A percentile compares a stretch with the other conserved stretches of the same genome.
Conservation (phyloP, 768 basidiomycete species). For the Agrocybe praecox region DNA sequence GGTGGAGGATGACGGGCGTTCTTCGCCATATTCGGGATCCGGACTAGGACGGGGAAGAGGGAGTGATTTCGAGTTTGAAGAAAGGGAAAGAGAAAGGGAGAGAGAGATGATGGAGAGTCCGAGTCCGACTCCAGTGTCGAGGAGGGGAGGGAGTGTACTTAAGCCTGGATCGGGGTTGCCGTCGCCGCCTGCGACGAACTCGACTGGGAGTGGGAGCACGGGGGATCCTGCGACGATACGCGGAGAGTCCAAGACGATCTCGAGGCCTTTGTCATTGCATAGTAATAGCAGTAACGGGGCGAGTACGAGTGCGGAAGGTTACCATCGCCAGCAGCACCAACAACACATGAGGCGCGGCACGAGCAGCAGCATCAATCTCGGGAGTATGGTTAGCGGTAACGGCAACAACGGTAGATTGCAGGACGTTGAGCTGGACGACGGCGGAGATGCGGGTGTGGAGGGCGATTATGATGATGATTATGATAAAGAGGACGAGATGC, state of each 20-base stretch:
- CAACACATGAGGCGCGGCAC: constrained; percentile 8
- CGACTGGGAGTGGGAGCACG: constrained; percentile 79
- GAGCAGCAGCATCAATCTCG: constrained; percentile 7
- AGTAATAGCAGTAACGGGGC: constrained; percentile 28
- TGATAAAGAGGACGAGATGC: constrained; percentile 28
- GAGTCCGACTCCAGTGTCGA: constrained; percentile 40
- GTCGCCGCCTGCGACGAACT: constrained; percentile 85
- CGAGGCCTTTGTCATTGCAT: constrained; percentile 25
- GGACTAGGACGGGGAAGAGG: background rate
- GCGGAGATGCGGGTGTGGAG: constrained; percentile 12
- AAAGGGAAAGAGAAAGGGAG: constrained; percentile 34
- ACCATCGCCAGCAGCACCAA: constrained; percentile 8
- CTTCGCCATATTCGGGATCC: background rate
- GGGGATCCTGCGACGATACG: constrained; percentile 54
- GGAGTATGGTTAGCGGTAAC: constrained; percentile 17
- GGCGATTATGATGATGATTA: constrained; percentile 39
- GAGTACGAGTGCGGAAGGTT: constrained; percentile 26
- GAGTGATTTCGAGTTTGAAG: constrained; percentile 15
- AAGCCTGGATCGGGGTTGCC: constrained; percentile 60
- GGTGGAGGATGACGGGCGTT: background rate
- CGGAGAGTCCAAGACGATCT: constrained; percentile 17
- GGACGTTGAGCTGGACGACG: constrained; percentile 1
- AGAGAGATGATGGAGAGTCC: background rate
- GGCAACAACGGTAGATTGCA: constrained; percentile 15
- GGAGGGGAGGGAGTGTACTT: constrained; percentile 32